Base-by-base conservation (phyloP, 352 stramenopile species). In the Phytophthora palmivora region DNA sequence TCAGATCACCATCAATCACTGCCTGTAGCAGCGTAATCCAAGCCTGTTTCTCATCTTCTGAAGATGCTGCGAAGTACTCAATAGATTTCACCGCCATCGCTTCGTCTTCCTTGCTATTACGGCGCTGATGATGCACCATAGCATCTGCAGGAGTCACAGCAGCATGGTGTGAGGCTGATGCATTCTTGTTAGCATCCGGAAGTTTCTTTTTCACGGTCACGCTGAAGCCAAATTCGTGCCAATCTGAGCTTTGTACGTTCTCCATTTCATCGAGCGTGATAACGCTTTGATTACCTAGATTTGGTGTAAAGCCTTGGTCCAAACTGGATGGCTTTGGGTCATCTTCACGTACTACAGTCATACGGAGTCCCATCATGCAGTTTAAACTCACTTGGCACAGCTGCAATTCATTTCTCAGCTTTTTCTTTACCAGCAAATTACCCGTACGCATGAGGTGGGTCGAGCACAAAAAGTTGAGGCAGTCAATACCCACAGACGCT, bases 211-310 rank as follows among this genome's bases (percentile, higher is more conserved):
- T 90, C 14, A 90, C 73, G 5, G 69, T 84, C 48, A 94, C 66
- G 32, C 73, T 78, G 58, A 94, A 94, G 14, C 85, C 83, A 54
- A 85, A 84, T 41, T 78, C 45, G 58, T 91, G 82, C 85, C 85
- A 94, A 42, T 89, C 70, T 36, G 78, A 88, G 58, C 70, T 84
- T 49, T 82, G 71, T 11, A 91, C 84, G 10, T 70, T 78, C 24
- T 94, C 83, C 47, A 94, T 91, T 44, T 94, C 85, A 47, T 94
- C 85, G n/a, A 94, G 70, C 11, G 83, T 89, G 39, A 92, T 82
- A 5, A 89, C 74, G 5, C 70, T 78, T 41, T 92, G 82, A 34
- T 82, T 89, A 10, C 83, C 83, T 26, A 82, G 75, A 50, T 74
- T 87, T 14, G 78, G 79, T 6, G 77, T 76, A 18, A 90, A 91